Base-by-base conservation (phyloP, 345 rosid species). In the Salix exigua region DNA sequence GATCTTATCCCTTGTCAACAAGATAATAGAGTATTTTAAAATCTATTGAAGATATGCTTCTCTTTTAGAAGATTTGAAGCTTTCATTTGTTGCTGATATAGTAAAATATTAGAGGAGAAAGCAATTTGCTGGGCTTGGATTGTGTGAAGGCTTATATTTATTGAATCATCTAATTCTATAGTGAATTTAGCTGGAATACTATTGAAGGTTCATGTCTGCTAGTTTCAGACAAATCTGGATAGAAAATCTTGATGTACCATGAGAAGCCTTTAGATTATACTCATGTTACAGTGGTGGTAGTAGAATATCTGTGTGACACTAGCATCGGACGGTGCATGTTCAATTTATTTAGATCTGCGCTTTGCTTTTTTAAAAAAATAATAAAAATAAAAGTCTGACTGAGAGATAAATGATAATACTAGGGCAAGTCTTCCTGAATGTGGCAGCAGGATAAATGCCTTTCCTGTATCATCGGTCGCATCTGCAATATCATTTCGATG, bases 51-150 rank as follows among this genome's bases (percentile, higher is more conserved):
- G 84, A 73, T 80, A 61, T 86, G 75, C 75, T 78, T 76, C 80
- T 74, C 80, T 66, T 82, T 84, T 69, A 31, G 68, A 76, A 76
- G 84, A 80, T 84, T 75, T 75, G 78, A 77, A 75, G 68, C 73
- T 66, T 42, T 48, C 65, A 51, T 26, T 38, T 50, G 8, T 13
- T 30, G 12, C 25, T 7, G 5, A 1, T 44, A 48, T 18, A 70
- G 25, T 61, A 65, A 60, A 14, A 35, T 8, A 40, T 1, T 71
- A 14, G 2, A 13, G 55, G 38, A 55, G 23, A 14, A 25, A 51
- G 66, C 40, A 40, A 33, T 66, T 37, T 68, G 40, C 25, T 69
- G 70, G 79, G 75, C 23, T 80, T 74, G 83, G 78, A 72, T 68
- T 78, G 40, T 80, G 77, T 66, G 80, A 73, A 73, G 70, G 64